Conservation (phyloP, 495 filamentous ascomycete genomes). For the Glutinoglossum americanum region DNA sequence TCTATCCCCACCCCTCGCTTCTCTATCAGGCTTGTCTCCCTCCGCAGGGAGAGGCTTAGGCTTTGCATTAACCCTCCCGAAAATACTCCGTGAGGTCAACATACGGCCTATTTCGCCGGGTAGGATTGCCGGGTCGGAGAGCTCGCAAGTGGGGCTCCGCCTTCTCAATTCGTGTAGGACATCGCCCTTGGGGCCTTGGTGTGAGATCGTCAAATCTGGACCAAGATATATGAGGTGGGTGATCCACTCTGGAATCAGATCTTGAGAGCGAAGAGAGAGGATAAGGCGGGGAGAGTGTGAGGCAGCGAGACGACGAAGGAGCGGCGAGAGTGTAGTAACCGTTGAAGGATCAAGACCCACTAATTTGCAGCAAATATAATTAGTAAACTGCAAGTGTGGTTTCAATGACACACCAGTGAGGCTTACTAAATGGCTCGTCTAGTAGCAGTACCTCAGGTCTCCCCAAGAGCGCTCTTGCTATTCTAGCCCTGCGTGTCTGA, state of each 20-base stretch:
- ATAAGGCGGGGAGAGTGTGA: constrained; percentile 47
- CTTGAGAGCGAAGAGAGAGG: constrained; percentile 61
- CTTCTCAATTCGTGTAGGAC: constrained; percentile 27
- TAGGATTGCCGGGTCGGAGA: constrained; percentile 10
- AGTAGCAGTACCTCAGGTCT: constrained; percentile 64
- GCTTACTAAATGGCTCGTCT: constrained; percentile 78
- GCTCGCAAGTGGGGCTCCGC: constrained; percentile 30
- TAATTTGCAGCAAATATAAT: constrained; percentile 10
- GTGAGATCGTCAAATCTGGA: constrained; percentile 32
- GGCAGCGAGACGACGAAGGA: constrained; percentile 43
- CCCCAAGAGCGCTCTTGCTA: constrained; percentile 62
- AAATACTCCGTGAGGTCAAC: neutral
- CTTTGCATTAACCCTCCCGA: neutral
- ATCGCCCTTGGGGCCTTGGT: constrained; percentile 30
- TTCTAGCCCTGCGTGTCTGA: constrained; percentile 66
- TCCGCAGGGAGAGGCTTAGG: neutral
- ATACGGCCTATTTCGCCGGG: neutral
- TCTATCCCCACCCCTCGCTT: neutral
- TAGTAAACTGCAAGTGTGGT: neutral
- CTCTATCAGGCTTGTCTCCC: constrained; percentile 12
- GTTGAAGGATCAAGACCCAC: constrained; percentile 83
- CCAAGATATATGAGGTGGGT: constrained; percentile 55
- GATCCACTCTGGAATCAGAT: constrained; percentile 73
- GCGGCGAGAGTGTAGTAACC: constrained; percentile 37
- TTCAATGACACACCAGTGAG: neutral